Evolutionary conservation across 2,329 filamentous ascomycete genomes (phyloP), one percentile per base, ranked within the genome.

Genomic region (Colletotrichum sp.): DNA sequence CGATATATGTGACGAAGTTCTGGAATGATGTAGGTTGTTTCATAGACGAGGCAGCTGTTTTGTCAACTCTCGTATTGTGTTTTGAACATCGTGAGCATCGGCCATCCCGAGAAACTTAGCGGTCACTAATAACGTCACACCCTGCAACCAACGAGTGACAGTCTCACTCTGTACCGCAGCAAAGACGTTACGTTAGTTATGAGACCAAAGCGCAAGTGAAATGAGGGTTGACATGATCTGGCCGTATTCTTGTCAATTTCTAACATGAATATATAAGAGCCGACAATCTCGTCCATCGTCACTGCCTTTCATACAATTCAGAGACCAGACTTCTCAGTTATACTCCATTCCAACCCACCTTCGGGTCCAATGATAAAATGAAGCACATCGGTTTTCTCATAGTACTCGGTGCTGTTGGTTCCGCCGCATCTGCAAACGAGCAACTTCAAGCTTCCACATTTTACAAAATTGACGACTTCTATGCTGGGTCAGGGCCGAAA

Each of bases 1-100:
- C 2, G n/a, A 13, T 13, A 8, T 1, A 4, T 7, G n/a, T 22
- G n/a, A 13, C n/a, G 6, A 13, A 13, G 2, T 13, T 22, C 6
- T 22, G 2, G 4, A 22, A 5, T 13, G n/a, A 52, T 52, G 2
- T 3, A 52, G 3, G 4, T 2, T 22, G 2, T 52, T 52, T 52
- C 39, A 25, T 22, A 7, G 43, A 48, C 43, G 9, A 6, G 9
- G 10, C 10, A 0, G 9, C n/a, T 13, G 2, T 8, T 52, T n/a
- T 13, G n/a, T 52, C n/a, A 10, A 3, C 43, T 22, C 9, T n/a
- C 3, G n/a, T 3, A 4, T 4, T 12, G 10, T 48, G 6, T 22
- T 13, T n/a, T 48, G 18, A 5, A 22, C 43, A 13, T 12, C n/a
- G 43, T 22, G 6, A 22, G n/a, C 43, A 8, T 52, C 43, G n/a